Percentiles rank a stretch among this genome's conserved stretches.
phyloP scores from a whole-genome alignment of 805 yeast species.

The Scheffersomyces amazonensis region DNA sequence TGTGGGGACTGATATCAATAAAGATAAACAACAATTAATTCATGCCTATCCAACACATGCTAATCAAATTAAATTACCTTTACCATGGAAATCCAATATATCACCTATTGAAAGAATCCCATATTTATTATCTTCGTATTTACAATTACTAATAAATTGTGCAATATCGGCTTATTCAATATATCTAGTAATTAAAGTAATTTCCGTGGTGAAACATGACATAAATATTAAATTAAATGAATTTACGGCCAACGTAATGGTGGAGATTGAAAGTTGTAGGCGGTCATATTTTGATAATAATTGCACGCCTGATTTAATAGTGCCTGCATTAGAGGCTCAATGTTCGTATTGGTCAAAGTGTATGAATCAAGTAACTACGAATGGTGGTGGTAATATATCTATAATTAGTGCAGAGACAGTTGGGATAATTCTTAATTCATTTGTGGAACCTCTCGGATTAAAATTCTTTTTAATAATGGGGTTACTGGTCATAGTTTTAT shows the following conservation, averaged over 20 bases:
- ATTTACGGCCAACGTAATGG: conserved; percentile 40
- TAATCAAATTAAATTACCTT: conserved; percentile 34
- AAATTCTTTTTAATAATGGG: conserved; percentile 48
- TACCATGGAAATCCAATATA: conserved; percentile 56
- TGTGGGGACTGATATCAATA: too few relatives aligned
- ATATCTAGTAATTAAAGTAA: conserved; percentile 40
- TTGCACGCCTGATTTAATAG: conserved; percentile 54
- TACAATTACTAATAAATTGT: conserved; percentile 54
- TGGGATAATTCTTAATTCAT: conserved; percentile 58
- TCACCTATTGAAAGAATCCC: conserved; percentile 52
- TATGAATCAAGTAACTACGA: conserved; percentile 55
- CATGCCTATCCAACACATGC: background rate
- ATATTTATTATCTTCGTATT: conserved; percentile 58
- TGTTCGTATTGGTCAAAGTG: conserved; percentile 67
- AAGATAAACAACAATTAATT: background rate
- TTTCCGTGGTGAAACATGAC: conserved; percentile 53
- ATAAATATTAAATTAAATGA: conserved; percentile 49
- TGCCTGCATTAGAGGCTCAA: conserved; percentile 54
- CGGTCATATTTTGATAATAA: conserved; percentile 50
- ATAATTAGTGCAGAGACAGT: conserved; percentile 59
- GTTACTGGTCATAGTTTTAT: conserved; percentile 42
- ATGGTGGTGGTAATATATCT: conserved; percentile 47
- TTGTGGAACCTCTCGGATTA: conserved; percentile 65
- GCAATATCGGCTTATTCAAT: conserved; percentile 43
- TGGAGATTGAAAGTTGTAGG: conserved; percentile 55